Evolutionary conservation across 2,329 filamentous ascomycete genomes (phyloP).

Genomic region (Ophiostoma perfectum): DNA sequence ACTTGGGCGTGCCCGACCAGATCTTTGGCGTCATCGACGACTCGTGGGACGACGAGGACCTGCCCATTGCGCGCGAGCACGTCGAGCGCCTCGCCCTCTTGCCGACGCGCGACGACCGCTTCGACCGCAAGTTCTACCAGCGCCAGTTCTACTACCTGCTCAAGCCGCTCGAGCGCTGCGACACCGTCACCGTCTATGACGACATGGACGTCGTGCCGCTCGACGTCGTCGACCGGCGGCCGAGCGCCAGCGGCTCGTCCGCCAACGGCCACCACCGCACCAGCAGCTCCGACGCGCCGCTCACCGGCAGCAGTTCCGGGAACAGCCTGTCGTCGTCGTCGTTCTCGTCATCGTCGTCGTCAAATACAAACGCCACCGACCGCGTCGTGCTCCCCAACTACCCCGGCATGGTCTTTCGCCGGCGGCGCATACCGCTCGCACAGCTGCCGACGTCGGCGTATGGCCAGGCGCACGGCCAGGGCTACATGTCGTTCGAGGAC

Average conservation of each 20-base stretch:
- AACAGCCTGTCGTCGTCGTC: too few species aligned
- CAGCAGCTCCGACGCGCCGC: slow-evolving; percentile 39
- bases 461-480: slow-evolving; percentile 24
- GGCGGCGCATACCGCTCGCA: slow-evolving; percentile 53
- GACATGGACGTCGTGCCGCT: slow-evolving; percentile 63
- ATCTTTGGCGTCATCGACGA: slow-evolving; percentile 72
- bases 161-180: slow-evolving; percentile 54
- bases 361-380: slow-evolving; percentile 34
- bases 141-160: slow-evolving; percentile 68
- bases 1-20: slow-evolving; percentile 64
- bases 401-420: slow-evolving; percentile 52
- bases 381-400: slow-evolving; percentile 59
- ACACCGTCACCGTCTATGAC: slow-evolving; percentile 55
- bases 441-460: slow-evolving; percentile 23
- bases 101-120: slow-evolving; percentile 51
- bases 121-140: slow-evolving; percentile 65
- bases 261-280: background rate
- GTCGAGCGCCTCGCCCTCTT: slow-evolving; percentile 59
- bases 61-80: slow-evolving; percentile 62
- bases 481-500: background rate
- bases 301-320: slow-evolving; percentile 26
- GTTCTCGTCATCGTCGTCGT: too few species aligned
- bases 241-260: background rate
- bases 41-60: slow-evolving; percentile 70
- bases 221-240: slow-evolving; percentile 3